A percentile compares a stretch with the other conserved stretches of the same genome.
Conservation (phyloP, 2,329 filamentous ascomycete genomes). For the Exophiala bonariae region DNA sequence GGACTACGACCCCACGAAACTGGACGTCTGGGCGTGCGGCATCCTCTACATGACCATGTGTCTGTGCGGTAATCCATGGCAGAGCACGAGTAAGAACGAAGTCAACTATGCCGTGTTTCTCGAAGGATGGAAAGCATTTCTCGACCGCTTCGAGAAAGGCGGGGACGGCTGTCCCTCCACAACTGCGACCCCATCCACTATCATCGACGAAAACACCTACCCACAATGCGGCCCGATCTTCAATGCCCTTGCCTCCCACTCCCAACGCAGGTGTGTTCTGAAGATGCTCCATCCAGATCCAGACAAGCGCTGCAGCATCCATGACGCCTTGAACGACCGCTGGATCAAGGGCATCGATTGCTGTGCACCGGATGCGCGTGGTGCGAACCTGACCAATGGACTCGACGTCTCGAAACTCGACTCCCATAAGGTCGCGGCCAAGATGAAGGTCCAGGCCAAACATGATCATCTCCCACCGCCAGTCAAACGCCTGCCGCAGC, state of each 20-base stretch:
- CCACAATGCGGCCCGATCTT: conserved; percentile 68
- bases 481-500: conserved; percentile 30
- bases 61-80: conserved; percentile 73
- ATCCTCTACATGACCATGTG: conserved; percentile 79
- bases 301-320: conserved; percentile 66
- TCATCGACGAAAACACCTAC: conserved; percentile 61
- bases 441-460: conserved; percentile 32
- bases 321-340: conserved; percentile 67
- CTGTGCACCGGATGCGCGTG: conserved; percentile 69
- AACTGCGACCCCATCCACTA: conserved; percentile 44
- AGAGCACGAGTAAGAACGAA: conserved; percentile 60
- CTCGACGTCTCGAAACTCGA: conserved; percentile 32
- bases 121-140: conserved; percentile 68
- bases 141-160: conserved; percentile 36
- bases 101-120: conserved; percentile 66
- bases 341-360: conserved; percentile 76
- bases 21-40: conserved; percentile 85
- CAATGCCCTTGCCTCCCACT: conserved; percentile 62
- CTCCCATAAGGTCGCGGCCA: conserved; percentile 26
- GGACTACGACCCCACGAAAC: conserved; percentile 70
- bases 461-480: conserved; percentile 36
- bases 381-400: conserved; percentile 48
- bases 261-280: conserved; percentile 69
- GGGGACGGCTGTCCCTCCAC: not conserved
- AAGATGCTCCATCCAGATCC: conserved; percentile 84